These are phyloP conservation scores for Gossypium mustelinum DNA, from an alignment of 345 rosid genomes.

Conservation along the genomic window DNA sequence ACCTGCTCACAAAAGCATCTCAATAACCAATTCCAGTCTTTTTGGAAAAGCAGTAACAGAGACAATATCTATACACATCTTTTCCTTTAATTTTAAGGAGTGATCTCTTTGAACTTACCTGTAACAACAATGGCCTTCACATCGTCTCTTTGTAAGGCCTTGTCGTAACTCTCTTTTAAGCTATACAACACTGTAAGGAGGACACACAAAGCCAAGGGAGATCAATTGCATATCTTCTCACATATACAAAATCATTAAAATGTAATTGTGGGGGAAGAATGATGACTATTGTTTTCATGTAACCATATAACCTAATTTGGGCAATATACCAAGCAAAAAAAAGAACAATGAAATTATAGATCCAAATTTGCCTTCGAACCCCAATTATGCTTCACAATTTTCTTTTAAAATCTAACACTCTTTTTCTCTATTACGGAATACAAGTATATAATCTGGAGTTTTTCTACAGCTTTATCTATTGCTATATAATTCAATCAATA, in stretches of 20 bases:
- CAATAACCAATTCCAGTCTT: neutral
- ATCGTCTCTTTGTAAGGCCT: constrained; percentile 77
- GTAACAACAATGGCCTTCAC: constrained; percentile 93
- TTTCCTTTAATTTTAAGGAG: neutral
- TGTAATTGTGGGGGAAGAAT: neutral
- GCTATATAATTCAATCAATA: neutral
- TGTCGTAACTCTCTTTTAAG: constrained; percentile 69
- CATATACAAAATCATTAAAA: neutral
- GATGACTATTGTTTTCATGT: neutral
- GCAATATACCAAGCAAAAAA: neutral
- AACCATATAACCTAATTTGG: neutral
- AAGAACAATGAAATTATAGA: neutral
- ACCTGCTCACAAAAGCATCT: constrained; percentile 40
- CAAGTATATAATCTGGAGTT: neutral
- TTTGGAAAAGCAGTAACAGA: neutral
- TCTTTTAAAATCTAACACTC: neutral
- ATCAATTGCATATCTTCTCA: neutral
- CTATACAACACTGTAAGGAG: constrained; percentile 52
- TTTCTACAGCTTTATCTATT: neutral
- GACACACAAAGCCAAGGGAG: constrained; percentile 4
- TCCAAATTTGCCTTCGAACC: neutral
- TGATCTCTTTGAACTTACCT: constrained; percentile 36
- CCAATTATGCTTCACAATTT: neutral
- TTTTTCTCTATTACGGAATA: neutral
- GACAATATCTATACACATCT: neutral